These are phyloP conservation scores for Aurantiochytrium sp. DNA, from an alignment of 108 stramenopile genomes.

Conservation along the genomic window DNA sequence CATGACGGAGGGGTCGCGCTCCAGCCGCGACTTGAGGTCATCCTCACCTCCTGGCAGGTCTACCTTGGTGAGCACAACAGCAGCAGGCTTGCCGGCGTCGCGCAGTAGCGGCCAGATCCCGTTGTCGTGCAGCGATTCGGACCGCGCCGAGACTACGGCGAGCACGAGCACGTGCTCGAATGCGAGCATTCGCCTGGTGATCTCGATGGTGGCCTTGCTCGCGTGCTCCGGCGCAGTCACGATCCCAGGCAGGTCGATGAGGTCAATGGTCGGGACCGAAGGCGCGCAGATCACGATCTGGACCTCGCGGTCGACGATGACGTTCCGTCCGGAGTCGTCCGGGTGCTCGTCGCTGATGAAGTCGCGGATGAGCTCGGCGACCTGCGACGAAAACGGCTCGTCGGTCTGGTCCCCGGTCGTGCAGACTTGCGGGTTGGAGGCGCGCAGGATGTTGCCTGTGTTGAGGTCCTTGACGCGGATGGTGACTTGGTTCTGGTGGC, in stretches of 20 bases:
- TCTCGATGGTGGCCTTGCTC: not conserved
- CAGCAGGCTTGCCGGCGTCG: not conserved
- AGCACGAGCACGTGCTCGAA: not conserved
- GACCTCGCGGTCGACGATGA: not conserved
- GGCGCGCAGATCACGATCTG: not conserved
- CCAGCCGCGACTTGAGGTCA: not conserved
- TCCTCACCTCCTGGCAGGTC: not conserved
- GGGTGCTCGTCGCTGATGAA: not conserved
- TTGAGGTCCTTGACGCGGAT: not conserved
- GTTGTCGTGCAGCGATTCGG: not conserved
- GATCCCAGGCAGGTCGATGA: slow-evolving; percentile 8
- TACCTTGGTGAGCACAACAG: not conserved
- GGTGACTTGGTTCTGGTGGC: not conserved
- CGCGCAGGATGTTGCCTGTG: not conserved
- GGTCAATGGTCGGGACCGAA: not conserved
- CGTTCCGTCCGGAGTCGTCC: not conserved
- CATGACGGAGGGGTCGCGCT: not conserved
- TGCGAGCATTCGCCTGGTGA: not conserved
- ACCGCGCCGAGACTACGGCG: not conserved
- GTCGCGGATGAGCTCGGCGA: not conserved
- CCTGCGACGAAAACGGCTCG: not conserved
- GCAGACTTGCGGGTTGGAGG: not conserved
- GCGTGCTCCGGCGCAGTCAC: not conserved
- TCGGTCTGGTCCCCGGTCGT: not conserved
- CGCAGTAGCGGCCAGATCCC: not conserved